Conservation (phyloP, 306 rosid species). For the Comarum palustre region DNA sequence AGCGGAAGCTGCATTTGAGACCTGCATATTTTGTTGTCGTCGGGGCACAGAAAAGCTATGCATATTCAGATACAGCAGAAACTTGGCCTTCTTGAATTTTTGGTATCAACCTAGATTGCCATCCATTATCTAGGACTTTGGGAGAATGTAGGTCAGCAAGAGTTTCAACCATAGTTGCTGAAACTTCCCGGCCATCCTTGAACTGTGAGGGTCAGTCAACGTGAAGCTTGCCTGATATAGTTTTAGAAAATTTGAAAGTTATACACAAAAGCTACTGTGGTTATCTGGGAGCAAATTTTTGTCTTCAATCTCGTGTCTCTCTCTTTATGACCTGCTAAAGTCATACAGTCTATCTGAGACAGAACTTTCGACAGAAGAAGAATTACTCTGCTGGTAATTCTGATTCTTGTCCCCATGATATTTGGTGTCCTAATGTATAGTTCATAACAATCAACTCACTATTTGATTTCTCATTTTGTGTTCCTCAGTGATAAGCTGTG, state of each 20-base stretch:
- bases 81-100: slow-evolving; percentile 54
- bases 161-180: slow-evolving; percentile 42
- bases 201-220: slow-evolving; percentile 49
- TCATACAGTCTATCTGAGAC: no score
- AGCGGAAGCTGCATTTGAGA: slow-evolving; percentile 49
- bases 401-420: not conserved
- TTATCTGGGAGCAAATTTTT: not conserved
- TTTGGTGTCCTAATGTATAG: not conserved
- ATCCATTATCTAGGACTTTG: slow-evolving; percentile 35
- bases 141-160: slow-evolving; percentile 49
- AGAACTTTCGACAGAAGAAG: not conserved
- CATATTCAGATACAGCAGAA: slow-evolving; percentile 38
- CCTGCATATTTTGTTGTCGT: slow-evolving; percentile 46
- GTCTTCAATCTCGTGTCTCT: not conserved
- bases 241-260: not conserved
- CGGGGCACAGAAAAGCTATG: slow-evolving; percentile 34
- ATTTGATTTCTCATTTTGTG: not conserved
- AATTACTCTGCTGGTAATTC: not conserved
- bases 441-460: not conserved
- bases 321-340: not conserved
- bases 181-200: slow-evolving; percentile 51
- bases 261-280: not conserved
- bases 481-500: not conserved
- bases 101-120: slow-evolving; percentile 52
- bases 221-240: slow-evolving; percentile 45